Percentiles rank a stretch among this genome's conserved stretches.
These are phyloP conservation scores for Aspergillus sp. DNA, from an alignment of 2,329 filamentous ascomycete genomes.

Conservation along the genomic window DNA sequence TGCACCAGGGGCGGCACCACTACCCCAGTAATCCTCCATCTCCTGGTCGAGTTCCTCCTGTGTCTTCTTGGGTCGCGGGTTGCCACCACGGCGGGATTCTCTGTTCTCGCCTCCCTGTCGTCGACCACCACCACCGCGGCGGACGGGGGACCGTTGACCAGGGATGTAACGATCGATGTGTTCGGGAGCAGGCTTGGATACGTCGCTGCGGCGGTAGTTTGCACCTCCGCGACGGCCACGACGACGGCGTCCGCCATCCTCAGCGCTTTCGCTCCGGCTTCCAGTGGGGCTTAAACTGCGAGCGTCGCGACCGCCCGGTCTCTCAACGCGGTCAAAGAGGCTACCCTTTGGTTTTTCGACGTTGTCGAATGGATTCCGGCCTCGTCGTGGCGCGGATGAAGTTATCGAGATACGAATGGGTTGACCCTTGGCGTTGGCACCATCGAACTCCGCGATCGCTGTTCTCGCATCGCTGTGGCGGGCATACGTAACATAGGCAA, in stretches of 20 bases:
- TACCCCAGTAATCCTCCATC: conserved; percentile 89
- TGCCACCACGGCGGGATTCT: conserved; percentile 46
- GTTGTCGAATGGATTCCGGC: conserved; percentile 51
- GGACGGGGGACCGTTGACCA: conserved; percentile 48
- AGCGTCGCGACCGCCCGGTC: conserved; percentile 39
- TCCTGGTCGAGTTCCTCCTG: conserved; percentile 92
- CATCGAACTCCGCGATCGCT: conserved; percentile 79
- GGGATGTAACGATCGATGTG: conserved; percentile 81
- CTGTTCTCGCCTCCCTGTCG: conserved; percentile 21
- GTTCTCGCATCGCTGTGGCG: conserved; percentile 67
- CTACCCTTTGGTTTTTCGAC: conserved; percentile 56
- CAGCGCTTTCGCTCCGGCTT: conserved; percentile 33
- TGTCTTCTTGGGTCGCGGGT: conserved; percentile 72
- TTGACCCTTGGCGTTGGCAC: conserved; percentile 86
- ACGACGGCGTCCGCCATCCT: conserved; percentile 38
- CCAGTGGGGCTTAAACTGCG: conserved; percentile 43
- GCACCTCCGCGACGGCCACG: conserved; percentile 42
- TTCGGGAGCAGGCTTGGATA: conserved; percentile 58
- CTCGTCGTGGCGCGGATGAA: conserved; percentile 42
- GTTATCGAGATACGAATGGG: conserved; percentile 74
- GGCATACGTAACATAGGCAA: conserved; percentile 80
- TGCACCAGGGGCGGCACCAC: conserved; percentile 39
- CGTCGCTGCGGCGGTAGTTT: conserved; percentile 52
- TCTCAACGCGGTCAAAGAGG: conserved; percentile 65
- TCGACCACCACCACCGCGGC: conserved; percentile 49